Conservation (phyloP, 2,329 filamentous ascomycete species). For the Leptographium wingfieldii region DNA sequence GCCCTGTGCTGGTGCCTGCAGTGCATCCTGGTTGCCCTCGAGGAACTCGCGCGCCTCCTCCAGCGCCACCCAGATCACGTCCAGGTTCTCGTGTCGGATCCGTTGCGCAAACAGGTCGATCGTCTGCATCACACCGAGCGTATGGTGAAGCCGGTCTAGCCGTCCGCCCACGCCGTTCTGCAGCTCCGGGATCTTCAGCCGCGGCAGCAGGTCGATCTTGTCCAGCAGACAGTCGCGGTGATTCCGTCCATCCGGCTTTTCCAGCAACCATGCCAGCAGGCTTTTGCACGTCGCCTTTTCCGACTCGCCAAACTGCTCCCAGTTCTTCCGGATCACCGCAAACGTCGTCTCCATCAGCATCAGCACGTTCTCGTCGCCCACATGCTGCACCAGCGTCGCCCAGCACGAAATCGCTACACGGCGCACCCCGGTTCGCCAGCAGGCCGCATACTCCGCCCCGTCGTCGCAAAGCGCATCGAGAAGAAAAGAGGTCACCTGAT, state of each 20-base stretch:
- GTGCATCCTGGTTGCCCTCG: constrained; percentile 56
- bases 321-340: constrained; percentile 73
- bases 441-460: constrained; percentile 21
- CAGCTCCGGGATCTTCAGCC: constrained; percentile 59
- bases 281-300: constrained; percentile 47
- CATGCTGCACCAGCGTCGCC: constrained; percentile 60
- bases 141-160: constrained; percentile 50
- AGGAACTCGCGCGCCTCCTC: constrained; percentile 66
- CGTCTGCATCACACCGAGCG: constrained; percentile 52
- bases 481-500: constrained; percentile 81
- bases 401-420: constrained; percentile 73
- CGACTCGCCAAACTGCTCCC: constrained; percentile 50
- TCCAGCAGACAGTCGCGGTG: constrained; percentile 49
- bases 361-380: constrained; percentile 59
- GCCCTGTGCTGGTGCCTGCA: constrained; percentile 68
- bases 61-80: constrained; percentile 73
- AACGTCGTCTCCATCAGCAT: constrained; percentile 79
- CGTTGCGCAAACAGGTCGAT: constrained; percentile 62
- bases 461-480: constrained; percentile 68
- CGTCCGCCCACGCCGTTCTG: constrained; percentile 48
- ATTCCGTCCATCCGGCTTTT: constrained; percentile 23
- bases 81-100: constrained; percentile 69
- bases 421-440: constrained; percentile 36
- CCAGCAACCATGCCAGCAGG: constrained; percentile 52
- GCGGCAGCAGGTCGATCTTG: constrained; percentile 65